These are phyloP conservation scores for Priceomyces fermenticarens DNA, from an alignment of 805 yeast species.

Conservation along the genomic window DNA sequence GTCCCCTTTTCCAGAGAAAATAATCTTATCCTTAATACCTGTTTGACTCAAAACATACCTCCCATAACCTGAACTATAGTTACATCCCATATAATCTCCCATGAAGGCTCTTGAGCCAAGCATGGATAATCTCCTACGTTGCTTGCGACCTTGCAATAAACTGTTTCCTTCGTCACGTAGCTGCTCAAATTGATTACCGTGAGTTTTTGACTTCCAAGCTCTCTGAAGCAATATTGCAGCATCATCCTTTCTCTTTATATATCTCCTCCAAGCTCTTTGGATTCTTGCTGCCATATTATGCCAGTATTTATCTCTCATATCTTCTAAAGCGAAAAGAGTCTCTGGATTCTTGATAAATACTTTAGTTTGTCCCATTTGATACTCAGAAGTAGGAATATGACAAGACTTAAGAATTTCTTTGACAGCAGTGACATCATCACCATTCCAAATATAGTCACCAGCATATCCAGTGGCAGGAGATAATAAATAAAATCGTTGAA, in stretches of 20 bases:
- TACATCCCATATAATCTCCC: constrained; percentile 94
- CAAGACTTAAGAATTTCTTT: constrained; percentile 48
- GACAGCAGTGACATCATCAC: constrained; percentile 53
- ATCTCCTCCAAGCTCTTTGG: constrained; percentile 94
- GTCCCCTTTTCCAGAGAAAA: constrained; percentile 82
- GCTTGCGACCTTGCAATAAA: constrained; percentile 70
- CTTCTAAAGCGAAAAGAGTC: constrained; percentile 90
- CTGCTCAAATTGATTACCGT: constrained; percentile 80
- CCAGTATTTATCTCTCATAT: constrained; percentile 96
- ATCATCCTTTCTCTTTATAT: constrained; percentile 74
- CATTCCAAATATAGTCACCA: constrained; percentile 60
- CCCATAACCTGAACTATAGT: constrained; percentile 68
- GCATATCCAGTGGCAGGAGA: constrained; percentile 93
- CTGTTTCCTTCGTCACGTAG: constrained; percentile 81
- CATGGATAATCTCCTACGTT: constrained; percentile 84
- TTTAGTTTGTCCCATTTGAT: constrained; percentile 87
- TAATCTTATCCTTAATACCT: constrained; percentile 66
- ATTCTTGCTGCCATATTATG: constrained; percentile 96
- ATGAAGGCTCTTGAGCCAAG: constrained; percentile 83
- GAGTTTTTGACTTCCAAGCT: constrained; percentile 75
- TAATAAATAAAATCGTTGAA: constrained; percentile 85
- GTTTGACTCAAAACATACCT: constrained; percentile 66
- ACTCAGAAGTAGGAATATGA: constrained; percentile 75
- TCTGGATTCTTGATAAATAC: constrained; percentile 97
- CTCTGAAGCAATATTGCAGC: constrained; percentile 81